Conservation (phyloP, 2,329 filamentous ascomycete genomes). For the Paracorniculantispora psalliotae region DNA sequence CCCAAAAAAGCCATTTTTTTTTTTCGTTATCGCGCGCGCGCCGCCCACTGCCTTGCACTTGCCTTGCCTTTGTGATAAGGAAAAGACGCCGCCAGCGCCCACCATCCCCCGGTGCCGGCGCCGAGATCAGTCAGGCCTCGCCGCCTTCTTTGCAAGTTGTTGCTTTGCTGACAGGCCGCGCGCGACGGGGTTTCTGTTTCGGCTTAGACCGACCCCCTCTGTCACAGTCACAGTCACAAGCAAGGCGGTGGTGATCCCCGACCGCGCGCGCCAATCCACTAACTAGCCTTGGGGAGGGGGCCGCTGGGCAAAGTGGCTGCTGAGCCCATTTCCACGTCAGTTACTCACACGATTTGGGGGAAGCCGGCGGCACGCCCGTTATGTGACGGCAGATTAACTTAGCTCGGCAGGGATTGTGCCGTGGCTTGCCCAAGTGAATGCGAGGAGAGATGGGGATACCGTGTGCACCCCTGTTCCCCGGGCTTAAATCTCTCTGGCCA, state of each 20-base stretch:
- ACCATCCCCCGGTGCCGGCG: neutral
- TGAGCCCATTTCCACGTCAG: too few relatives aligned
- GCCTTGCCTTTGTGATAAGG: too few relatives aligned
- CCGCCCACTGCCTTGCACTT: neutral
- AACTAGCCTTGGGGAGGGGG: too few relatives aligned
- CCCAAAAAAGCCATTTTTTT: neutral
- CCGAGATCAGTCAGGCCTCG: too few relatives aligned
- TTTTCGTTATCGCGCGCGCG: neutral
- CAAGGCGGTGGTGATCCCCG: neutral
- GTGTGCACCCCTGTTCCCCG: neutral
- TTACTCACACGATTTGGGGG: neutral
- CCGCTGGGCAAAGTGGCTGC: too few relatives aligned
- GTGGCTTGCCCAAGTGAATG: slow-evolving; percentile 1
- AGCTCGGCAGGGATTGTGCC: neutral
- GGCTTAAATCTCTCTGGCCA: neutral
- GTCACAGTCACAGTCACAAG: too few relatives aligned
- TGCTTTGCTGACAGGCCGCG: slow-evolving; percentile 5
- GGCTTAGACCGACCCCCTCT: neutral
- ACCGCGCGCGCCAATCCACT: slow-evolving; percentile 9
- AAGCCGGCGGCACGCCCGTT: slow-evolving; percentile 1
- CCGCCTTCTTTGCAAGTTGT: too few relatives aligned
- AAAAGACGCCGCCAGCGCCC: too few relatives aligned
- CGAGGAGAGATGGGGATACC: neutral
- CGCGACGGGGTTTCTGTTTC: slow-evolving; percentile 8
- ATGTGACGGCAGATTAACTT: neutral